phyloP scores from a whole-genome alignment of 805 yeast species.

The Martiniozyma abietophila region DNA sequence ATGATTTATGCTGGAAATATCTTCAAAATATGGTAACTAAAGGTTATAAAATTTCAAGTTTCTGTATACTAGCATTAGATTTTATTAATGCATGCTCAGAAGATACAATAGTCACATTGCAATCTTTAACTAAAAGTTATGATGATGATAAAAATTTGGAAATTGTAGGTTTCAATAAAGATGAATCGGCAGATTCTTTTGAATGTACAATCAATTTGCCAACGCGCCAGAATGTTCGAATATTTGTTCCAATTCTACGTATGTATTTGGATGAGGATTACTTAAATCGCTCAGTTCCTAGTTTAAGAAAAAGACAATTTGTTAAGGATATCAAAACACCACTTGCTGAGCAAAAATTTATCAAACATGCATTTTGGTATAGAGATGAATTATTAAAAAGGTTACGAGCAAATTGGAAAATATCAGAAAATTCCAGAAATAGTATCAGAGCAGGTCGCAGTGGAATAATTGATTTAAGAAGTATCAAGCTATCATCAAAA shows the following conservation, averaged over 20 bases:
- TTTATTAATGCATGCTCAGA: slow-evolving; percentile 75
- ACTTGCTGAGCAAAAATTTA: slow-evolving; percentile 45
- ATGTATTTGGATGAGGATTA: slow-evolving; percentile 34
- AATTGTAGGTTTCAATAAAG: slow-evolving; percentile 13
- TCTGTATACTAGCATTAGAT: slow-evolving; percentile 61
- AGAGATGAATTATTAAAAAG: slow-evolving; percentile 52
- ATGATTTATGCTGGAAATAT: slow-evolving; percentile 25
- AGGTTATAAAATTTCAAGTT: slow-evolving; percentile 37
- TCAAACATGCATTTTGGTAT: slow-evolving; percentile 73
- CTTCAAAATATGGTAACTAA: slow-evolving; percentile 23
- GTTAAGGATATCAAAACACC: slow-evolving; percentile 46
- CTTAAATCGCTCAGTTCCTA: slow-evolving; percentile 53
- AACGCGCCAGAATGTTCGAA: slow-evolving; percentile 33
- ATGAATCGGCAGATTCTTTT: slow-evolving; percentile 14
- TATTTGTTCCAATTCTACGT: slow-evolving; percentile 63
- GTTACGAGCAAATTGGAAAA: slow-evolving; percentile 60
- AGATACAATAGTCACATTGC: slow-evolving; percentile 26
- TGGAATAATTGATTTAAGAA: slow-evolving; percentile 61
- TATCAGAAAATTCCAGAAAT: slow-evolving; percentile 19
- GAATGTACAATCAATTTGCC: slow-evolving; percentile 13
- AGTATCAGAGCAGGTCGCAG: slow-evolving; percentile 26
- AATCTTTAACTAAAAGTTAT: slow-evolving; percentile 18
- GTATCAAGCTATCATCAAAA: slow-evolving; percentile 48
- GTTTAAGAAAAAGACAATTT: slow-evolving; percentile 60
- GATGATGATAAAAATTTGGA: slow-evolving; percentile 18